Base-by-base conservation (phyloP, 768 basidiomycete species). In the Serendipita vermifera region DNA sequence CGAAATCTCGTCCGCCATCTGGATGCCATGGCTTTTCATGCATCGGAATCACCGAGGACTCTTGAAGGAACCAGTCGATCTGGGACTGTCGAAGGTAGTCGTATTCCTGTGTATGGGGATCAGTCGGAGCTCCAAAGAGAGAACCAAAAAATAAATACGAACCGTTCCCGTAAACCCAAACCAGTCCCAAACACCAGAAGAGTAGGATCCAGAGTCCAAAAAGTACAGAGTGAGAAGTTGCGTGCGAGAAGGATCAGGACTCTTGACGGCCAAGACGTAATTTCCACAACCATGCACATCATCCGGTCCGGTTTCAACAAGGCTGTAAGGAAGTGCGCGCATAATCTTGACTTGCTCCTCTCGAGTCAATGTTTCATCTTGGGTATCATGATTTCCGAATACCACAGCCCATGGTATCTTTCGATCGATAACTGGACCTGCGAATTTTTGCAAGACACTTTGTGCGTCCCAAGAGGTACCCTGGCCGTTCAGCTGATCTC, bases 401-500 rank as follows among this genome's bases (percentile, higher is more conserved):
- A 97, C 77, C 0, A 82, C 85, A 3, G 89, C 80, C 93, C 93
- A 99, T 0, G 93, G 87, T 33, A 94, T 84, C 20, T 75, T 69
- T 43, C 82, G 77, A 11, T 82, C 79, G 13, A 83, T 84, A 3
- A 87, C 87, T 0, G 81, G 79, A 29, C 72, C 73, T 0, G 89
- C 81, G 63, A 93, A 93, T 69, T 97, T 97, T 13, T 92, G 84
- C 5, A 97, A 71, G 3, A 94, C 85, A 3, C 85, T 86, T 63
- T 82, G 81, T 1, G 88, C 75, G 59, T 96, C 91, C 87, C 92
- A 98, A 0, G 85, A 80, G 0, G 87, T 86, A 11, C 78, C 77
- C 67, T 97, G 92, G 0, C 92, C 93, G 61, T 94, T 96, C 24
- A 96, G 75, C 67, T 93, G 90, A 68, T 98, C 94, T 0, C 94